Conservation (phyloP, 139 green algal species). For the Nannochloris sp. region DNA sequence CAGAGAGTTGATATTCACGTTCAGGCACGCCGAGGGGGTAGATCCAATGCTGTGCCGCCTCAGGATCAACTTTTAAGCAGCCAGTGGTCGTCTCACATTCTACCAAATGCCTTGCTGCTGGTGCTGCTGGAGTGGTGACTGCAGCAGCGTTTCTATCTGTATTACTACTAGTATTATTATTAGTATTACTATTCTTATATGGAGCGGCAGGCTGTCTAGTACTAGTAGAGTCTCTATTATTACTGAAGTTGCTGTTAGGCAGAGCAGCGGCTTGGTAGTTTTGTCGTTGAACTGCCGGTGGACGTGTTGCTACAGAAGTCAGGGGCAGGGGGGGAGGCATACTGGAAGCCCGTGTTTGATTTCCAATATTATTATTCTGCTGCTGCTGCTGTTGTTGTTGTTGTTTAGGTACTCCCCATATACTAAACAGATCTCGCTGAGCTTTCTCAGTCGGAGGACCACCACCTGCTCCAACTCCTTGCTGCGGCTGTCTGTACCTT, state of each 20-base stretch:
- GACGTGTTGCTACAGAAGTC: too few species aligned
- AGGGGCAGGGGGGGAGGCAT: too few species aligned
- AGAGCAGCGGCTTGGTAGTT: too few species aligned
- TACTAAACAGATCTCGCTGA: background rate
- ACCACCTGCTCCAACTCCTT: too few species aligned
- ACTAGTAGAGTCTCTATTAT: too few species aligned
- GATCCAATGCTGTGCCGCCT: constrained; percentile 55
- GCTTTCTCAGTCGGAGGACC: background rate
- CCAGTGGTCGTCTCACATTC: background rate
- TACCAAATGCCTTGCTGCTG: background rate
- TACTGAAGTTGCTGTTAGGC: too few species aligned
- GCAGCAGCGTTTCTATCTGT: background rate
- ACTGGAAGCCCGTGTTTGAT: too few species aligned
- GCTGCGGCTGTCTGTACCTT: too few species aligned
- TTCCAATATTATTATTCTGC: background rate
- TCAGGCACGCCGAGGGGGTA: constrained; percentile 54
- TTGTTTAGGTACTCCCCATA: background rate
- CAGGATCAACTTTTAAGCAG: background rate
- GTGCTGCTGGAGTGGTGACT: background rate
- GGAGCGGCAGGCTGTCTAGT: too few species aligned
- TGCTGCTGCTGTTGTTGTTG: background rate
- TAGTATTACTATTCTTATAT: too few species aligned
- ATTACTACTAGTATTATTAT: too few species aligned
- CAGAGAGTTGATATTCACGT: constrained; percentile 63
- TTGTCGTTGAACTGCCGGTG: too few species aligned